Conservation (phyloP, 192 early-diverging fungal genomes). For the Linnemannia zychae region DNA sequence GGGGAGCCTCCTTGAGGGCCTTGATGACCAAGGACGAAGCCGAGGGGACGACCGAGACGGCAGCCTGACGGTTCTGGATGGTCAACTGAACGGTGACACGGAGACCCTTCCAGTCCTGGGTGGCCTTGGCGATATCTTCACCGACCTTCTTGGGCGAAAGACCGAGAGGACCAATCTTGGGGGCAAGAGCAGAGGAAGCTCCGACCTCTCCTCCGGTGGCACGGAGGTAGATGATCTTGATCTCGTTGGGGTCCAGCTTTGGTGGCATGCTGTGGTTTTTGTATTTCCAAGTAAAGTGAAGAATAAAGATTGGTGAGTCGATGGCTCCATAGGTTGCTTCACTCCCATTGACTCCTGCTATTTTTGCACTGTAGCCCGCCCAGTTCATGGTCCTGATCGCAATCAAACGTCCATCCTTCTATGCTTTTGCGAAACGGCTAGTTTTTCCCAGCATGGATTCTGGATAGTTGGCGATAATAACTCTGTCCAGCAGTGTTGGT, state of each 20-base stretch:
- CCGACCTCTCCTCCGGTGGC: constrained; percentile 98
- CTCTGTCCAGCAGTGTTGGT: not conserved
- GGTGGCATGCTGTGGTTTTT: constrained; percentile 80
- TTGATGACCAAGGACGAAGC: constrained; percentile 97
- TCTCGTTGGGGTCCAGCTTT: constrained; percentile 88
- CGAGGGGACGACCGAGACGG: constrained; percentile 95
- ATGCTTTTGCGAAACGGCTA: not conserved
- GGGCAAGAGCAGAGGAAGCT: constrained; percentile 96
- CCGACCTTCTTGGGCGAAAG: constrained; percentile 99
- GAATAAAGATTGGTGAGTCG: constrained; percentile 85
- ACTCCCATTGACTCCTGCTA: not conserved
- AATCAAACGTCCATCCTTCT: not conserved
- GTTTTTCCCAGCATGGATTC: not conserved
- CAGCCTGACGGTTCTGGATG: constrained; percentile 99
- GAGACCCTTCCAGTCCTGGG: constrained; percentile 99
- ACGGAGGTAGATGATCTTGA: constrained; percentile 92
- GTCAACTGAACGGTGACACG: constrained; percentile 98
- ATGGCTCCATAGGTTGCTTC: not conserved
- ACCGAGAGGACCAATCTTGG: constrained; percentile 99
- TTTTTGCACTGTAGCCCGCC: not conserved
- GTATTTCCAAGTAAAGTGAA: not conserved
- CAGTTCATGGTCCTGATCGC: not conserved
- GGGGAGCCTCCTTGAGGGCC: constrained; percentile 96
- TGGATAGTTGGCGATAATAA: not conserved
- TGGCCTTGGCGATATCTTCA: constrained; percentile 99